Base-by-base conservation (phyloP, 441 rosid species). In the Manihot esculenta region DNA sequence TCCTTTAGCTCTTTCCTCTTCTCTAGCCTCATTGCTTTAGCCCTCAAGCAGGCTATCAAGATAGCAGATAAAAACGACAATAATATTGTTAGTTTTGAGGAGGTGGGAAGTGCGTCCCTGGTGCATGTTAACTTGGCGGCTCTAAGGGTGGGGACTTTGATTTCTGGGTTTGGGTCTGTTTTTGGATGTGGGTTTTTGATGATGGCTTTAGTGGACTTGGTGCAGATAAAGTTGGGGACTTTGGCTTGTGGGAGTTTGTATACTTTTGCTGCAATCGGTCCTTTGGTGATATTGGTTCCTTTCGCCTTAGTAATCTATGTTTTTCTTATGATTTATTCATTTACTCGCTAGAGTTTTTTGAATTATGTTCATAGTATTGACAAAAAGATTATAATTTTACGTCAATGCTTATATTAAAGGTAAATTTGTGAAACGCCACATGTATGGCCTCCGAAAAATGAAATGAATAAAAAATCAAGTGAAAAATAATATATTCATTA, bases 1-100 rank as follows among this genome's bases (percentile, higher is more conserved):
- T 85, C 98, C 64, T 94, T 94, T 85, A 86, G 89, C 72, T 86
- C 78, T 72, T 89, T 91, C 79, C 91, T 94, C 73, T 91, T 88
- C 83, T 94, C 98, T 10, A 94, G 97, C 78, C 91, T 91, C 67
- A 58, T 93, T 8, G 98, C 96, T 21, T 73, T 83, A 65, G 86
- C 96, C 48, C 70, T 91, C 70, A 93, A 88, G 75, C 94, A 91
- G 76, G 83, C 87, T 64, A 84, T 91, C 64, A 86, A 69, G 72
- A 78, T 85, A 59, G 64, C 70, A 35, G 69, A 77, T 41, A 72
- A 76, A 48, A 67, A 64, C 41, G 72, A 44, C 20, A 45, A 63
- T 23, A 45, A 27, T 42, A 30, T 58, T 57, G 30, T 70, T 21
- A 72, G 64, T n/a, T 58, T 56, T 62, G 66, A 76, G 35, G 49